These are phyloP conservation scores for Lactarius evosmus DNA, from an alignment of 768 basidiomycete species.

Conservation along the genomic window DNA sequence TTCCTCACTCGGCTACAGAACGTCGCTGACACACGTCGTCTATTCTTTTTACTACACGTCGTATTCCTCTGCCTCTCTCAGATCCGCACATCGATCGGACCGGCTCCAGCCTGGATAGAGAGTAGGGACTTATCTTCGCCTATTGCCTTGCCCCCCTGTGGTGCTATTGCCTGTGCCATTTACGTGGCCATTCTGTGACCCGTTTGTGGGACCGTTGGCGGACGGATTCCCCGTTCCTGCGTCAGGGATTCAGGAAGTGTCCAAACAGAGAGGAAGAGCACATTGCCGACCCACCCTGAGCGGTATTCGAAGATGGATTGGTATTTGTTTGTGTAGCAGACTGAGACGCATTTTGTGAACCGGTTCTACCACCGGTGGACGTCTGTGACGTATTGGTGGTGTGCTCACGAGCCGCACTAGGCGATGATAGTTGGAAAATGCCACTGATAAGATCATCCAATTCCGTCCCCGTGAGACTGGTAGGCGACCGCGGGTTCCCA, in stretches of 20 bases:
- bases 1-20: too few relatives aligned
- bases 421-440: constrained; percentile 13
- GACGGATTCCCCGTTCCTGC: not conserved
- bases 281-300: constrained; percentile 20
- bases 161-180: constrained; percentile 1
- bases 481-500: constrained; percentile 11
- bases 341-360: constrained; percentile 1
- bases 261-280: not conserved
- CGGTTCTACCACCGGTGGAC: not conserved
- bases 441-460: constrained; percentile 18
- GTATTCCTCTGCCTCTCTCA: too few relatives aligned
- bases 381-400: constrained; percentile 4
- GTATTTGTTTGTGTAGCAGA: not conserved
- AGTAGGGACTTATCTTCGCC: not conserved
- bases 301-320: not conserved
- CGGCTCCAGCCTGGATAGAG: not conserved
- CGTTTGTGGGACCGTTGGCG: constrained; percentile 7
- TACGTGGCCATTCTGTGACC: not conserved
- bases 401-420: not conserved
- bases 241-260: constrained; percentile 8
- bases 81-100: too few relatives aligned
- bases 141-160: not conserved
- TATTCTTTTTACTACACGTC: not conserved
- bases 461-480: constrained; percentile 7
- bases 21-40: not conserved